Base-by-base conservation (phyloP, 169 alveolate genomes). In the Cryptosporidium andersoni region DNA sequence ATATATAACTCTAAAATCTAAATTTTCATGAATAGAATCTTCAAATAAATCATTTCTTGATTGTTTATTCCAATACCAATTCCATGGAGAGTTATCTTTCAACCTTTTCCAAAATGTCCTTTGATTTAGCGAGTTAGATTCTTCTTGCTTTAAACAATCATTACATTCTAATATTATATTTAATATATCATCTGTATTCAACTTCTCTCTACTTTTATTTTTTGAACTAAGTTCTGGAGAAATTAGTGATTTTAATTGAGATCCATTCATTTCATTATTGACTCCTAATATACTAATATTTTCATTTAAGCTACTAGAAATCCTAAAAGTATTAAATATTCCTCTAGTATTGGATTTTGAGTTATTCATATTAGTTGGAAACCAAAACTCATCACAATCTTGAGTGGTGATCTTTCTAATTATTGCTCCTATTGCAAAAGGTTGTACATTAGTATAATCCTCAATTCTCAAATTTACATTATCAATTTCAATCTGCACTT, bases 301-400 rank as follows among this genome's bases (percentile, higher is more conserved):
- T 25, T 25, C 25, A 25, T 25, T 25, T 25, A 25, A 25, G 25
- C 25, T 25, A 25, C 25, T 25, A 25, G 25, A 25, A 25, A 25
- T 25, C 25, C 25, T 25, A 25, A 25, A 25, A 25, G 25, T 25
- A 25, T 25, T 25, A 25, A 25, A 25, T 25, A 25, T 25, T 25
- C 25, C 25, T 25, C 25, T 0, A 25, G 25, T 25, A 25, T 25
- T 25, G 0, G 25, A 25, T 25, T 25, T 25, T 25, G 25, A 25
- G 5, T 60, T 60, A 25, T 60, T 39, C 2, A 34, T 56, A 43
- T 74, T 60, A 36, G 36, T 39, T 45, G 85, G 85, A 47, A 74
- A 58, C 85, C 85, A 74, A 36, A 58, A 74, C 60, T 74, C 85
- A 74, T 74, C 60, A 5, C 85, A 74, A 43, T 74, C 60, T 34